Evolutionary conservation across 2,329 filamentous ascomycete species (phyloP).

Genomic region (Hypoxylon sp.): DNA sequence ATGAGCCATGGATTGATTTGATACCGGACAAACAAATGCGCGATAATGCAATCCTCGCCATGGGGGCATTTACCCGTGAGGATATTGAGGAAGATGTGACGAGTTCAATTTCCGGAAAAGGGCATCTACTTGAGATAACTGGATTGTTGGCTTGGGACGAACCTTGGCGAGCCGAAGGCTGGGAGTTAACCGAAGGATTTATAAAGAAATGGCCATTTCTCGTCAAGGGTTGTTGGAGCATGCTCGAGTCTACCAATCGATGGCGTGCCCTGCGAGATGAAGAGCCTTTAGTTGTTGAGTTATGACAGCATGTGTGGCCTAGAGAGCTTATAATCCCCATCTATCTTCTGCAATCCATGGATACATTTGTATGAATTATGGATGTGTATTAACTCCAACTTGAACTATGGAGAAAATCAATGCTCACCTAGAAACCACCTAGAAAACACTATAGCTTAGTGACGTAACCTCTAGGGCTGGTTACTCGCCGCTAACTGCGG

Average conservation of each 20-base stretch:
- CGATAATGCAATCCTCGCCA: slow-evolving; percentile 44
- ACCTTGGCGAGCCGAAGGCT: slow-evolving; percentile 58
- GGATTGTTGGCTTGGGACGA: slow-evolving; percentile 56
- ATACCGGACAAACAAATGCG: slow-evolving; percentile 46
- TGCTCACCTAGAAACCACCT: too few species aligned
- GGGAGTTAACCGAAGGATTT: slow-evolving; percentile 61
- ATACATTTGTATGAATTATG: neutral
- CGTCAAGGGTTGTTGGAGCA: slow-evolving; percentile 56
- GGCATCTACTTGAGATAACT: slow-evolving; percentile 29
- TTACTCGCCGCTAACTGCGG: slow-evolving; percentile 5
- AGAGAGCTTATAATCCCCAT: neutral
- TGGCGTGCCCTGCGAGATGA: slow-evolving; percentile 56
- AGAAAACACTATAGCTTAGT: neutral
- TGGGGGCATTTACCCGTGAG: slow-evolving; percentile 29
- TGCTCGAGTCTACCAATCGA: slow-evolving; percentile 57
- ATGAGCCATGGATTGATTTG: slow-evolving; percentile 49
- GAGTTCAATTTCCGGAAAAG: slow-evolving; percentile 28
- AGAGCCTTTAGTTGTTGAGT: slow-evolving; percentile 43
- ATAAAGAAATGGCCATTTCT: slow-evolving; percentile 58
- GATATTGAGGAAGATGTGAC: slow-evolving; percentile 42
- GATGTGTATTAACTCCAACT: neutral
- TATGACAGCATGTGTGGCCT: slow-evolving; percentile 10
- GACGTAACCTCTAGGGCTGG: slow-evolving; percentile 16
- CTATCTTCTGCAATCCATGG: neutral
- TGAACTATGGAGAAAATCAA: too few species aligned